Percentiles rank a stretch among this genome's conserved stretches.
These are phyloP conservation scores for Aspergillus floridensis DNA, from an alignment of 2,329 filamentous ascomycete species.

Conservation along the genomic window DNA sequence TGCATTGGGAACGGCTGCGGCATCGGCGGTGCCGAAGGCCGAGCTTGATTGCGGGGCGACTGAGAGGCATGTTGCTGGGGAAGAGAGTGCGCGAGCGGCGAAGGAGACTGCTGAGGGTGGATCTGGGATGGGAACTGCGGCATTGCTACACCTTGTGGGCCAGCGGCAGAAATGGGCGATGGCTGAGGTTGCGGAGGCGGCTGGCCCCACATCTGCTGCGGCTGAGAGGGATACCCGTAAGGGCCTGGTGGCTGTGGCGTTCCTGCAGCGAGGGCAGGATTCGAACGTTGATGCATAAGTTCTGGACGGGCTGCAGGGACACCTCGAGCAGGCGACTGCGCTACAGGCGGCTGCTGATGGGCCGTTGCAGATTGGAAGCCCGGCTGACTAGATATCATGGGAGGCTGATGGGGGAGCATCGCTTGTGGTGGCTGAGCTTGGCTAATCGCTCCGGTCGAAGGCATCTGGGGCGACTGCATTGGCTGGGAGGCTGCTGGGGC, in stretches of 20 bases:
- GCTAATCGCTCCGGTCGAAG: slow-evolving; percentile 34
- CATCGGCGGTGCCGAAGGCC: slow-evolving; percentile 37
- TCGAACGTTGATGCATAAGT: slow-evolving; percentile 66
- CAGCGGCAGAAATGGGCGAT: slow-evolving; percentile 48
- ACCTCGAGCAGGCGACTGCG: slow-evolving; percentile 69
- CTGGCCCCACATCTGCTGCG: slow-evolving; percentile 67
- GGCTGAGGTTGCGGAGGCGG: slow-evolving; percentile 63
- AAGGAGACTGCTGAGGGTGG: slow-evolving; percentile 35
- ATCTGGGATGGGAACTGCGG: slow-evolving; percentile 43
- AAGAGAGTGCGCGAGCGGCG: slow-evolving; percentile 34
- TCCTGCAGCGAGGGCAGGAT: slow-evolving; percentile 54
- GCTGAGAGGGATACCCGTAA: slow-evolving; percentile 59
- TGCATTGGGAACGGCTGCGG: slow-evolving; percentile 38
- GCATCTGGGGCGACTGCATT: slow-evolving; percentile 40
- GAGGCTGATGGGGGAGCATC: slow-evolving; percentile 42
- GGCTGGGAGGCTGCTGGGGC: slow-evolving; percentile 38
- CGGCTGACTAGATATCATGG: slow-evolving; percentile 52
- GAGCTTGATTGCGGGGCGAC: slow-evolving; percentile 43
- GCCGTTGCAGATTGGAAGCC: slow-evolving; percentile 65
- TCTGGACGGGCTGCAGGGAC: slow-evolving; percentile 61
- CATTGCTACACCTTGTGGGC: slow-evolving; percentile 40
- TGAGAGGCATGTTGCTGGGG: slow-evolving; percentile 40
- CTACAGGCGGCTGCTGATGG: slow-evolving; percentile 41
- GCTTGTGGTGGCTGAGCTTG: slow-evolving; percentile 35
- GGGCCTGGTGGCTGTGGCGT: slow-evolving; percentile 42